Percentiles rank a stretch among this genome's conserved stretches.
Conservation (phyloP, 176 grass and related monocot genomes). For the Rhipidocladum racemiflorum region DNA sequence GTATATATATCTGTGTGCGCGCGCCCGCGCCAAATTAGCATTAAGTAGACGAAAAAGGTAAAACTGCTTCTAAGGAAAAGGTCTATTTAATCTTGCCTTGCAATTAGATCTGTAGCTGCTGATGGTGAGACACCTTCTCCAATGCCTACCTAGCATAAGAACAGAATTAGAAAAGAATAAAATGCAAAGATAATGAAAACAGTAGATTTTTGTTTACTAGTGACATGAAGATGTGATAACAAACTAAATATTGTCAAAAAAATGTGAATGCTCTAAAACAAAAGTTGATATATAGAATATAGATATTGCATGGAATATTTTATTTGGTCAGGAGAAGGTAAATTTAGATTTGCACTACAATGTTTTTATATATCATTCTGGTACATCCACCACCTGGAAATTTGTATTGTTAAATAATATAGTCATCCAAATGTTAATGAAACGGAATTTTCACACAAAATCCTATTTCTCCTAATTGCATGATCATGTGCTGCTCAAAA, state of each 20-base stretch:
- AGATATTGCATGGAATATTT: neutral
- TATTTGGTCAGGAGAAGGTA: constrained; percentile 12
- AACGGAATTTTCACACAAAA: neutral
- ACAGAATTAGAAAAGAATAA: constrained; percentile 26
- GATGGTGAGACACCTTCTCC: constrained; percentile 97
- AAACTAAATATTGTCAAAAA: neutral
- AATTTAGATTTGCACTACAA: neutral
- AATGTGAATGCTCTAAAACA: constrained; percentile 13
- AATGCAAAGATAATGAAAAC: constrained; percentile 16
- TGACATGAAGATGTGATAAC: neutral
- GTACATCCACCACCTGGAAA: neutral
- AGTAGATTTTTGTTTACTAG: neutral
- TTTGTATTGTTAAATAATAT: constrained; percentile 5
- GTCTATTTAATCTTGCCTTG: constrained; percentile 49
- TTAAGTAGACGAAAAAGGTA: neutral
- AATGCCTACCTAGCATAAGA: constrained; percentile 33
- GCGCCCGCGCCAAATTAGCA: constrained; percentile 23
- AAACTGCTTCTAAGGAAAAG: neutral
- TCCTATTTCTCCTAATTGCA: constrained; percentile 8
- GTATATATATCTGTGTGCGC: no score
- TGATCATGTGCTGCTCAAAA: neutral
- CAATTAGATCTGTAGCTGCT: constrained; percentile 96
- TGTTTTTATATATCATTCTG: neutral
- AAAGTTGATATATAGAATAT: constrained; percentile 14
- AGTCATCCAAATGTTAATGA: neutral